A percentile compares a stretch with the other conserved stretches of the same genome.
phyloP scores from a whole-genome alignment of 2,329 filamentous ascomycete species.

The Orbilia quercus region DNA sequence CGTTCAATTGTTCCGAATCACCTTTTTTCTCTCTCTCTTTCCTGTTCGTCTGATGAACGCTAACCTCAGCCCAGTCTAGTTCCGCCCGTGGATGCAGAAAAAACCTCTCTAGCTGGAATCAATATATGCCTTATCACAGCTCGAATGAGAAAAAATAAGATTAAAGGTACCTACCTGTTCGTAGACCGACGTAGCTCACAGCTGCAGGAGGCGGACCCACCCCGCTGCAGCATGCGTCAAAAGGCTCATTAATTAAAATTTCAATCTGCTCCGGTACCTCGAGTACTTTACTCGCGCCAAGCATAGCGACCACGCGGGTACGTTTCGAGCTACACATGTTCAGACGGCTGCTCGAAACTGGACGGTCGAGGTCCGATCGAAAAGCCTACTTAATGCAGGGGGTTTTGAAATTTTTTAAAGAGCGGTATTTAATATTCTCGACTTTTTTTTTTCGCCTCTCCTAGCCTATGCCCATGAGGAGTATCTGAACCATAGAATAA shows the following conservation, averaged over 20 bases:
- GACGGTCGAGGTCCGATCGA: conserved; percentile 19
- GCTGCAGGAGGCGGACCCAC: not conserved
- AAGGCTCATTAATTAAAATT: conserved; percentile 19
- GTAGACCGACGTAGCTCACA: not conserved
- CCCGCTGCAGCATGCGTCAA: not conserved
- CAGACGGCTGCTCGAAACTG: conserved; percentile 49
- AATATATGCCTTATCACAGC: conserved; percentile 43
- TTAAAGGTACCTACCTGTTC: conserved; percentile 1
- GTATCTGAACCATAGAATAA: not conserved
- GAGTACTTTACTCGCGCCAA: no score
- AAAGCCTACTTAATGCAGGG: conserved; percentile 42
- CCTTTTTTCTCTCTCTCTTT: no score
- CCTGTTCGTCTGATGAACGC: conserved; percentile 9
- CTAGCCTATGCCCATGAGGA: conserved; percentile 17
- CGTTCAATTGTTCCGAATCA: conserved; percentile 48
- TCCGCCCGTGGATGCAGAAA: conserved; percentile 9
- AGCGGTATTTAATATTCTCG: conserved; percentile 9
- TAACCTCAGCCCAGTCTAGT: conserved; percentile 42
- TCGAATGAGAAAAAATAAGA: conserved; percentile 3
- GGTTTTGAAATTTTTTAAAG: not conserved
- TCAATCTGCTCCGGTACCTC: not conserved
- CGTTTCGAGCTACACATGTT: conserved; percentile 48
- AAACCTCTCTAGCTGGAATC: conserved; percentile 47
- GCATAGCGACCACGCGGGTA: conserved; percentile 37
- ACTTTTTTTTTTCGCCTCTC: not conserved